phyloP scores from a whole-genome alignment of 225 moss, liverwort and hornwort genomes.

The Pleurozium schreberi region DNA sequence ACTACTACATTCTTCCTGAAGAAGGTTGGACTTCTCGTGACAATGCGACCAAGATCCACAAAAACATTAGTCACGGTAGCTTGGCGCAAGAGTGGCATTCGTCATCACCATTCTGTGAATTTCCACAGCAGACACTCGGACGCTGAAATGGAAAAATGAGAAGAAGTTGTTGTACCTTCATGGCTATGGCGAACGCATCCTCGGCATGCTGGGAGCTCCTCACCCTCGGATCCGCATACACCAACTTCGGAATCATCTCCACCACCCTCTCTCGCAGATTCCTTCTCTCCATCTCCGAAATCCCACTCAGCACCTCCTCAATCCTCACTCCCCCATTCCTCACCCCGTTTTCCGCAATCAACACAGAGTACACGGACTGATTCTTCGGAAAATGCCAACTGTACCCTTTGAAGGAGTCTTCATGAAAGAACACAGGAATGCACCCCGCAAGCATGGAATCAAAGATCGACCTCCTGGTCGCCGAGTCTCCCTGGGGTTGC shows the following conservation, averaged over 20 bases:
- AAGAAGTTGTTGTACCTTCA: constrained; percentile 1
- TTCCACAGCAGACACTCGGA: neutral
- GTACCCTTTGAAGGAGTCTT: constrained; percentile 25
- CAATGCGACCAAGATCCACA: neutral
- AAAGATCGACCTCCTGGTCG: constrained; percentile 39
- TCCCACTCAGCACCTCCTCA: constrained; percentile 5
- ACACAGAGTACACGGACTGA: constrained; percentile 20
- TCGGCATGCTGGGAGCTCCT: neutral
- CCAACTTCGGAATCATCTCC: constrained; percentile 16
- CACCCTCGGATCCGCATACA: constrained; percentile 37
- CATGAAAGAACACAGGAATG: constrained; percentile 43
- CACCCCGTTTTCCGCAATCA: constrained; percentile 14
- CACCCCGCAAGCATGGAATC: constrained; percentile 51
- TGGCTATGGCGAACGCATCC: constrained; percentile 37
- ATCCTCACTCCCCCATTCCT: constrained; percentile 7
- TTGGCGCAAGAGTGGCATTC: neutral
- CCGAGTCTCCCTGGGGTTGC: constrained; percentile 36
- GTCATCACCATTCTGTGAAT: neutral
- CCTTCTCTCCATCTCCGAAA: neutral
- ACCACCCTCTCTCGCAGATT: constrained; percentile 20
- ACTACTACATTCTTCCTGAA: too few species aligned
- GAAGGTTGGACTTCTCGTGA: neutral
- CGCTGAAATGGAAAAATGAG: neutral
- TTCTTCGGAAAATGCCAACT: constrained; percentile 35
- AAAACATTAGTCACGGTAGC: neutral